phyloP scores from a whole-genome alignment of 2,329 filamentous ascomycete species.

The Chalaropsis thielavioides region DNA sequence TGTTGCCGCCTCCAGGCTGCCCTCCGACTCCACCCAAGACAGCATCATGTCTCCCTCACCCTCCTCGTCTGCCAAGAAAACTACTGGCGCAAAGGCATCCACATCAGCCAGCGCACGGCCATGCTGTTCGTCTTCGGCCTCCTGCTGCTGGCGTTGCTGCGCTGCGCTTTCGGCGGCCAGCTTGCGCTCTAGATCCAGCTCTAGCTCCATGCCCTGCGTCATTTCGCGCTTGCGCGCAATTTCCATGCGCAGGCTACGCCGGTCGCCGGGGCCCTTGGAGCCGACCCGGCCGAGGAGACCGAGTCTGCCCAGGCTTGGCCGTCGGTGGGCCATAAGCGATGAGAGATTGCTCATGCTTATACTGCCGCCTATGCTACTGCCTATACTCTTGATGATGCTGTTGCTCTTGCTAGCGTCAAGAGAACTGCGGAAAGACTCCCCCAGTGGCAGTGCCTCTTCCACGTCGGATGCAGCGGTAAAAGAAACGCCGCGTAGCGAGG shows the following conservation, averaged over 20 bases:
- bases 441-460: not conserved
- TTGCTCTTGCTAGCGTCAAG: not conserved
- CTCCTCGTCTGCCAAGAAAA: not conserved
- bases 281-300: not conserved
- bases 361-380: not conserved
- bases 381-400: not conserved
- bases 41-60: not conserved
- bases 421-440: not conserved
- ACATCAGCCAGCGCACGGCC: not conserved
- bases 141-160: not conserved
- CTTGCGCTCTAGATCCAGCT: conserved; percentile 9
- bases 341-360: not conserved
- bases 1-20: not conserved
- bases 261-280: not conserved
- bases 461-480: not conserved
- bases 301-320: not conserved
- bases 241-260: conserved; percentile 12
- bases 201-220: conserved; percentile 4
- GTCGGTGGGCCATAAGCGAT: not conserved
- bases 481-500: not conserved
- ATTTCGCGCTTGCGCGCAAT: conserved; percentile 11
- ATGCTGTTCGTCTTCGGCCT: not conserved
- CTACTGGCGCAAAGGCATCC: conserved; percentile 2
- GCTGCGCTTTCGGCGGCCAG: conserved; percentile 13
- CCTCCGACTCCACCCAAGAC: not conserved